phyloP scores from a whole-genome alignment of 371 early-diverging fungal genomes.

The Mucor saturninus region DNA sequence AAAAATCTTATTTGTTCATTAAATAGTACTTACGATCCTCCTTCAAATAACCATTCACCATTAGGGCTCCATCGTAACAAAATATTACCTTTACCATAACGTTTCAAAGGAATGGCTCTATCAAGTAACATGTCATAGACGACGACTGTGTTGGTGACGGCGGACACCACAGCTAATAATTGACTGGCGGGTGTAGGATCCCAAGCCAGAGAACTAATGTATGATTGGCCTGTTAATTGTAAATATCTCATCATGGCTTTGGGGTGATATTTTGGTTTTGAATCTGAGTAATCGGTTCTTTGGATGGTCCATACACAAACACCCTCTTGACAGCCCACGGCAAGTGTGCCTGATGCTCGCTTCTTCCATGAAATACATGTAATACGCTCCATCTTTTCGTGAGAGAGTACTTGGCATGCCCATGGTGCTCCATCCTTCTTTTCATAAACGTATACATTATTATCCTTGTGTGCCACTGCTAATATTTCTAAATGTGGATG shows the following conservation, averaged over 20 bases:
- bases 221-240: slow-evolving; percentile 27
- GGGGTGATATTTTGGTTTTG: slow-evolving; percentile 17
- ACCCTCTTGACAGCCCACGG: slow-evolving; percentile 58
- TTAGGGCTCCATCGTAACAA: slow-evolving; percentile 52
- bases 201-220: slow-evolving; percentile 51
- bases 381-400: slow-evolving; percentile 52
- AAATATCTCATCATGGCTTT: slow-evolving; percentile 40
- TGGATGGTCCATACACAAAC: slow-evolving; percentile 61
- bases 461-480: slow-evolving; percentile 54
- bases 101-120: slow-evolving; percentile 34
- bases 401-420: slow-evolving; percentile 46
- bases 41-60: slow-evolving; percentile 49
- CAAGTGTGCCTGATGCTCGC: slow-evolving; percentile 47
- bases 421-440: slow-evolving; percentile 30
- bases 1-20: too few species aligned
- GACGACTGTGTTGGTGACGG: slow-evolving; percentile 29
- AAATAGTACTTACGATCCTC: slow-evolving; percentile 33
- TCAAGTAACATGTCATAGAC: slow-evolving; percentile 41
- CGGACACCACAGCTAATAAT: slow-evolving; percentile 41
- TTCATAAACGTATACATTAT: slow-evolving; percentile 58
- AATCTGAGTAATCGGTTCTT: not conserved
- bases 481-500: slow-evolving; percentile 57
- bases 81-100: slow-evolving; percentile 41
- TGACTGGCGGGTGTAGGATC: slow-evolving; percentile 52
- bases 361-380: slow-evolving; percentile 64